Conservation (phyloP, 805 yeast species). For the Candida railenensis region DNA sequence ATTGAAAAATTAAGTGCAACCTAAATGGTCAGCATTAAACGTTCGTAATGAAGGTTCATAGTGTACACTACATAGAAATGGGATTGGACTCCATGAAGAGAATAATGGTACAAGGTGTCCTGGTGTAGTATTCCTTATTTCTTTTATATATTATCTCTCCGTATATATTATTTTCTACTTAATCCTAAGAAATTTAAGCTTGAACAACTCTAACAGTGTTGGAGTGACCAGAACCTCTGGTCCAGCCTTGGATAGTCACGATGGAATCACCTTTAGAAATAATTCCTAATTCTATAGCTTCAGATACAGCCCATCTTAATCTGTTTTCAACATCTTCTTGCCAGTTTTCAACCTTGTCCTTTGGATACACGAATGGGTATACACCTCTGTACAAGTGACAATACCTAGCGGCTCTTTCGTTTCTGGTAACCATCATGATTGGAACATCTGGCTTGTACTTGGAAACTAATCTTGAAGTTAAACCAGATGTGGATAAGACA, state of each 20-base stretch:
- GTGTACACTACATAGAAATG: too few relatives aligned
- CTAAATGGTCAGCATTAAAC: too few relatives aligned
- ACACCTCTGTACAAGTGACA: slow-evolving; percentile 98
- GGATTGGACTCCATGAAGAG: too few relatives aligned
- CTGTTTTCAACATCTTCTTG: slow-evolving; percentile 94
- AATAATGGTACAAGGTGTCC: too few relatives aligned
- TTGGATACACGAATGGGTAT: slow-evolving; percentile 87
- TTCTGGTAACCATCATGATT: slow-evolving; percentile 96
- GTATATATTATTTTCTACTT: neutral
- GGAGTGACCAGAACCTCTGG: slow-evolving; percentile 98
- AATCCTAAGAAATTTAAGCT: slow-evolving; percentile 43
- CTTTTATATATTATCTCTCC: neutral
- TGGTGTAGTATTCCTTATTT: neutral
- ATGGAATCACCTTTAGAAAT: slow-evolving; percentile 83
- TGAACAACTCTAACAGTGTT: slow-evolving; percentile 93
- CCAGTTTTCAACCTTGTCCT: slow-evolving; percentile 77
- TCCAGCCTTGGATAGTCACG: slow-evolving; percentile 98
- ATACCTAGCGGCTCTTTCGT: slow-evolving; percentile 88
- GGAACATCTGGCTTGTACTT: slow-evolving; percentile 98
- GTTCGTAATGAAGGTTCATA: too few relatives aligned
- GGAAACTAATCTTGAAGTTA: slow-evolving; percentile 92
- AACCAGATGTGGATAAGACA: slow-evolving; percentile 92
- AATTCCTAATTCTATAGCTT: slow-evolving; percentile 85
- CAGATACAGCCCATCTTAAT: slow-evolving; percentile 87
- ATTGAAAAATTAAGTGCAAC: neutral